Evolutionary conservation across 108 stramenopile species (phyloP), one percentile per base, ranked within the genome.

Genomic region (Cyclostephanos tholiformis): DNA sequence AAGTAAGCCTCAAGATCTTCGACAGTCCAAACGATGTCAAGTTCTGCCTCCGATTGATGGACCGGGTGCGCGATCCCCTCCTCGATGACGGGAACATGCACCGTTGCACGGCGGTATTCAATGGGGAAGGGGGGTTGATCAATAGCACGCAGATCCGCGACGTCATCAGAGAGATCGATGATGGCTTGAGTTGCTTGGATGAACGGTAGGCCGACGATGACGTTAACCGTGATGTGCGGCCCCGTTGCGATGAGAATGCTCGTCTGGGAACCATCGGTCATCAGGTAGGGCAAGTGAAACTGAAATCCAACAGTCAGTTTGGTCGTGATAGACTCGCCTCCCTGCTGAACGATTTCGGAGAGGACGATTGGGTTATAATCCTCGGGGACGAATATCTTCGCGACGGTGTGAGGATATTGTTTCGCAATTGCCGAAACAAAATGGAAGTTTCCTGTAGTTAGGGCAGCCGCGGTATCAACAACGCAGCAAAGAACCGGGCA

Each of bases 211-310:
- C 66, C 66, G 4, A 67, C 29, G 20, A 52, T 53, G 2, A 29
- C 1, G 13, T 67, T 67, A 27, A 67, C 51, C 12, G 51, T 26
- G 16, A 67, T 50, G 35, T 67, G n/a, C 3, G 26, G 49, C 23
- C 66, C 66, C 29, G 48, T 13, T 7, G 27, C 66, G 53, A 67
- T 32, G 20, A 56, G 23, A 12, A 56, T 19, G 22, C 11, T 23
- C 20, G 5, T 56, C 11, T 20, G 22, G n/a, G n/a, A 12, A 12
- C 55, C 55, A 12, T 23, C 55, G 23, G 11, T 19, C 20, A 2
- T 56, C 22, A 56, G 55, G 25, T 56, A 56, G 23, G 55, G 55
- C 12, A 67, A 32, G 35, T 67, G 49, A 26, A 67, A 67, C 5
- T 35, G 11, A 35, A 67, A 67, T 6, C 43, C 66, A 29, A 67